phyloP scores from a whole-genome alignment of 1,284 basidiomycete species.

The Exsudoporus floridanus region DNA sequence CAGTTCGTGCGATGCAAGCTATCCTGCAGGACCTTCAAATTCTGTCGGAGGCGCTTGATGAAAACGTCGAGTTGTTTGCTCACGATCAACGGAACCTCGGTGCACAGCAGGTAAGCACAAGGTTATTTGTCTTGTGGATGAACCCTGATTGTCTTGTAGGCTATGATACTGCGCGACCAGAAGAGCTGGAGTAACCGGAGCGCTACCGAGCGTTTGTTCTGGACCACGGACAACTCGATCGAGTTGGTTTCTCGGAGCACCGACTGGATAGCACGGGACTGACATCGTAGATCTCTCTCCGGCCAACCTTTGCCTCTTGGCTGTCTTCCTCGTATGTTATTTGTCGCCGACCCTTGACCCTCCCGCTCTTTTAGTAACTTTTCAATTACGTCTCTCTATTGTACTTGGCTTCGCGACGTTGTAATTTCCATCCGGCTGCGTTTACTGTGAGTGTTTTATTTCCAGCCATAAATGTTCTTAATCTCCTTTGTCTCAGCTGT shows the following conservation, averaged over 20 bases:
- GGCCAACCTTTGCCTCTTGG: background rate
- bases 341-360: constrained; percentile 1
- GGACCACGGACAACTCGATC: constrained; percentile 83
- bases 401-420: constrained; percentile 23
- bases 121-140: background rate
- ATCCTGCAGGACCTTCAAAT: constrained; percentile 84
- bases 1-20: constrained; percentile 77
- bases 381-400: constrained; percentile 15
- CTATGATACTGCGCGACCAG: constrained; percentile 90
- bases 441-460: constrained; percentile 11
- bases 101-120: constrained; percentile 77
- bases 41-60: constrained; percentile 81
- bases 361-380: constrained; percentile 8
- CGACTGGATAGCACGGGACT: constrained; percentile 81
- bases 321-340: constrained; percentile 12
- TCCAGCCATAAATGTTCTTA: constrained; percentile 14
- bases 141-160: constrained; percentile 46
- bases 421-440: constrained; percentile 23
- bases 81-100: constrained; percentile 90
- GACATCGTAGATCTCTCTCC: background rate
- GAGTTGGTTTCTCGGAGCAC: constrained; percentile 78
- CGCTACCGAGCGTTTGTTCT: constrained; percentile 84
- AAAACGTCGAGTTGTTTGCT: constrained; percentile 87
- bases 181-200: constrained; percentile 89
- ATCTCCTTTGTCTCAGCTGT: constrained; percentile 17